Evolutionary conservation across 768 basidiomycete species (phyloP), one percentile per base, ranked within the genome.

Genomic region (Calocera cornea): DNA sequence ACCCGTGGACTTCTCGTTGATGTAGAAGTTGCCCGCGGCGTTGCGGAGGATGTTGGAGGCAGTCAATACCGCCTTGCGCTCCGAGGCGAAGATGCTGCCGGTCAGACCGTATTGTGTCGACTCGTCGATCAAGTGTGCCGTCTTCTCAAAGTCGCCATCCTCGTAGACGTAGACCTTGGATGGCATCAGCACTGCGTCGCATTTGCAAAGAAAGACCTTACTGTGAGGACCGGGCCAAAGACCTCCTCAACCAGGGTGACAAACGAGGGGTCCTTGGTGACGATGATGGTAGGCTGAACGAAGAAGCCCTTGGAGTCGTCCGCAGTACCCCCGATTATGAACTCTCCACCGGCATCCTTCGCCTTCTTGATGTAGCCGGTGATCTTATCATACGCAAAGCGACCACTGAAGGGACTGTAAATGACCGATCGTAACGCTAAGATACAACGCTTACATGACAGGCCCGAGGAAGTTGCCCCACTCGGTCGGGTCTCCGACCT

Each of bases 1-100:
- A 34, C 93, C 93, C 1, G 95, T 99, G 78, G 93, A 98, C 77
- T 95, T 95, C 72, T 97, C 95, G 77, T 97, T 97, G 79, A 94
- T 92, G 80, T 99, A 99, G 67, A 95, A 86, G 76, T 97, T 99
- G 1, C 97, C 97, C 1, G 97, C 92, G 0, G 94, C 82, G 78
- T 95, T 89, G 67, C 93, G 88, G 49, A 99, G 83, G 66, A 82
- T 83, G 78, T 89, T 88, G 47, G 92, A 87, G 1, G 93, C 91
- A 36, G 80, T 79, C 70, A 94, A 78, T 67, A 97, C 84, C 5
- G 88, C 92, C 31, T 84, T 81, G 71, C 97, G 89, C 71, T 93
- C 90, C 1, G 82, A 72, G 14, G 93, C 81, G 79, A 97, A 97
- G 77, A 97, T 91, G 12, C 95, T 80, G 38, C 97, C 97, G n/a